phyloP scores from a whole-genome alignment of 345 rosid species.

The Salix koriyanagi region DNA sequence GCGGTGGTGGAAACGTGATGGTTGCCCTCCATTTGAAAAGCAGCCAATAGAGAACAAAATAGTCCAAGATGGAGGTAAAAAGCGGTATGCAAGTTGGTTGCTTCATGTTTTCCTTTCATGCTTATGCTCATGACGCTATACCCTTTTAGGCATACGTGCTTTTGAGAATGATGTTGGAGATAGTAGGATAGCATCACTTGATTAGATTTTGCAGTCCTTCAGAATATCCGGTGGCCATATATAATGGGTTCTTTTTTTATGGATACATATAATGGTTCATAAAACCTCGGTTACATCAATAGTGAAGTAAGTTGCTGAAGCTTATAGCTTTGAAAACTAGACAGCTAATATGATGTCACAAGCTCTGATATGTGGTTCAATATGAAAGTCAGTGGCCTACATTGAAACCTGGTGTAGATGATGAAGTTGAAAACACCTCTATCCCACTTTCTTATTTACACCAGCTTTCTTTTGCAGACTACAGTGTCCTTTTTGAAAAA shows the following conservation, averaged over 20 bases:
- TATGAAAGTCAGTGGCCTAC: neutral
- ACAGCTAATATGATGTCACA: neutral
- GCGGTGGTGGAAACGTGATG: slow-evolving; percentile 99
- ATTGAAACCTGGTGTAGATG: neutral
- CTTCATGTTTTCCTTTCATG: neutral
- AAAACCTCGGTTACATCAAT: no score
- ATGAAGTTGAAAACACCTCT: neutral
- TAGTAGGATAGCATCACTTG: neutral
- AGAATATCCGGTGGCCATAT: neutral
- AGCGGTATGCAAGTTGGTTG: slow-evolving; percentile 47
- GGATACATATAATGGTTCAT: neutral
- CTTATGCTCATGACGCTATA: neutral
- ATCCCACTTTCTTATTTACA: neutral
- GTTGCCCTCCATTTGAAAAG: slow-evolving; percentile 93
- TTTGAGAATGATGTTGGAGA: neutral
- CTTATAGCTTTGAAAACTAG: neutral
- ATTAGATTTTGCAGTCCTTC: neutral
- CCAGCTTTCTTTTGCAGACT: neutral
- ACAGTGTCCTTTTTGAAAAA: neutral
- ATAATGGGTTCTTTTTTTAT: neutral
- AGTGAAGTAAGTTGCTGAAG: neutral
- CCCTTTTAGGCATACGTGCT: neutral
- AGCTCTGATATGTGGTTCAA: neutral
- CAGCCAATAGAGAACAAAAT: slow-evolving; percentile 67
- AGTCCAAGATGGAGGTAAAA: slow-evolving; percentile 58